A percentile compares a stretch with the other conserved stretches of the same genome.
Evolutionary conservation across 2,329 filamentous ascomycete species (phyloP).

Genomic region (Venturia pyrina): DNA sequence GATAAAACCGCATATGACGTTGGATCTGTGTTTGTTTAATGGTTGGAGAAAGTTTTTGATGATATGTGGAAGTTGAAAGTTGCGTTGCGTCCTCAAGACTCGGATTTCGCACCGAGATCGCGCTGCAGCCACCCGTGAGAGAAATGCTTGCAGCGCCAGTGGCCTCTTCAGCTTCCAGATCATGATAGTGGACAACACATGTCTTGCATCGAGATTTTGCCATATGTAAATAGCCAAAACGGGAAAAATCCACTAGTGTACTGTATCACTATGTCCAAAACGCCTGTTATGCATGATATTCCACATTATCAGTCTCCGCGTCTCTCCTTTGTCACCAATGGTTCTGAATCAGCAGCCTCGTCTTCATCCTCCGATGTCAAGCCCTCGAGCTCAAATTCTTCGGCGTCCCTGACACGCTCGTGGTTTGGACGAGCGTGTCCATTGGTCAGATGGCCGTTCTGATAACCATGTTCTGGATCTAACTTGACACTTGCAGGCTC

Average conservation of each 20-base stretch:
- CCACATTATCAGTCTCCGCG: background rate
- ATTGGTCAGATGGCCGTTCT: constrained; percentile 26
- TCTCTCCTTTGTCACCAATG: constrained; percentile 7
- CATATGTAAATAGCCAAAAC: background rate
- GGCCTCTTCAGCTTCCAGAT: background rate
- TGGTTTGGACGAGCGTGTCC: constrained; percentile 41
- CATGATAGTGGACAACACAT: background rate
- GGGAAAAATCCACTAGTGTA: background rate
- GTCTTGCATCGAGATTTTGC: background rate
- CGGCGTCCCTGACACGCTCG: constrained; percentile 61
- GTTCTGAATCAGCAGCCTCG: constrained; percentile 4
- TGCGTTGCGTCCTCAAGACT: background rate
- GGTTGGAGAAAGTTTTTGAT: background rate
- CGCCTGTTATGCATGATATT: background rate
- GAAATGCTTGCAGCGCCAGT: background rate
- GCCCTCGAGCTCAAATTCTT: constrained; percentile 89
- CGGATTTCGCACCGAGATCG: background rate
- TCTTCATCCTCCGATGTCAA: constrained; percentile 83
- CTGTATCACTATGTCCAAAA: constrained; percentile 1
- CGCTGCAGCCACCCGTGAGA: background rate
- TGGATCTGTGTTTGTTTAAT: background rate
- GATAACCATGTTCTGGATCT: constrained; percentile 22
- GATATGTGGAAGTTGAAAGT: background rate
- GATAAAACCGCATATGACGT: background rate
- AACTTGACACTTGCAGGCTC: constrained; percentile 18